These are phyloP conservation scores for Galeopsis tetrahit DNA, from an alignment of 257 asterid genomes.

Conservation along the genomic window DNA sequence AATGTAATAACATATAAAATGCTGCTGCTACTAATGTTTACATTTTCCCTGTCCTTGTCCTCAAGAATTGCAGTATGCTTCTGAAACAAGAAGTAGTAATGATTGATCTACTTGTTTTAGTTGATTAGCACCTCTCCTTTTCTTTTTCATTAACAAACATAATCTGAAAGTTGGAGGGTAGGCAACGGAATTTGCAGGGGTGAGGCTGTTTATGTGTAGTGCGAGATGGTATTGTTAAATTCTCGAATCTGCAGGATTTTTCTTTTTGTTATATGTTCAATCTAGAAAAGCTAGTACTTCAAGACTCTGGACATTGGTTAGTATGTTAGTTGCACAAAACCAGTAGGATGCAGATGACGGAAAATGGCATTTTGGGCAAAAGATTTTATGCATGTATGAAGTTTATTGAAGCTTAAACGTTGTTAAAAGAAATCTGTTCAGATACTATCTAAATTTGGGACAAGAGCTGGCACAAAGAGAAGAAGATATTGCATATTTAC, in stretches of 20 bases:
- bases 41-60: neutral
- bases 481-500: conserved; percentile 15
- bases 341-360: conserved; percentile 3
- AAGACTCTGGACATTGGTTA: neutral
- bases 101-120: neutral
- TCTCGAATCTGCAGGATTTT: neutral
- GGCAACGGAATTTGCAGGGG: neutral
- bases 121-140: neutral
- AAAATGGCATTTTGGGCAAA: neutral
- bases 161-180: neutral
- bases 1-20: neutral
- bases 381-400: neutral
- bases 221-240: neutral
- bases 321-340: conserved; percentile 1
- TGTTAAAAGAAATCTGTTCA: neutral
- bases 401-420: conserved; percentile 7
- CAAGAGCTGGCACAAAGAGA: conserved; percentile 13
- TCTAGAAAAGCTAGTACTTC: neutral
- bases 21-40: neutral
- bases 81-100: neutral
- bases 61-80: neutral
- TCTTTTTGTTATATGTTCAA: neutral
- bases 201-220: neutral
- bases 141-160: neutral
- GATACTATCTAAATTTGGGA: conserved; percentile 3